A percentile compares a stretch with the other conserved stretches of the same genome.
Conservation (phyloP, 2,329 filamentous ascomycete species). For the Cytospora piceae region DNA sequence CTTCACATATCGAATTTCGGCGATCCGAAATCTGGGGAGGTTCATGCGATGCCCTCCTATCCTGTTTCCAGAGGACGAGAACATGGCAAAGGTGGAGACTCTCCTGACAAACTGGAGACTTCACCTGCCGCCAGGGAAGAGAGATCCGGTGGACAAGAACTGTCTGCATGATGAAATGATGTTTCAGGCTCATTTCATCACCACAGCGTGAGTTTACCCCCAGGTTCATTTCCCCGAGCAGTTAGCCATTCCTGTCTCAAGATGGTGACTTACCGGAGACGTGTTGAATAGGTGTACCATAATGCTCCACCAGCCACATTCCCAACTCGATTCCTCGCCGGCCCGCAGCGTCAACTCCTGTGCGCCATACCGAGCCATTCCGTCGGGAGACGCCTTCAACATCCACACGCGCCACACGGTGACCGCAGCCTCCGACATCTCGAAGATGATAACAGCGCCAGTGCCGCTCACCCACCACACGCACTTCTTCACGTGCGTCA, state of each 20-base stretch:
- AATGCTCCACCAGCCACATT: slow-evolving; percentile 78
- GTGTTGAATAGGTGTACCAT: slow-evolving; percentile 59
- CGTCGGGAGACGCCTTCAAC: slow-evolving; percentile 58
- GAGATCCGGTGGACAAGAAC: slow-evolving; percentile 68
- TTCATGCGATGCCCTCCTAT: slow-evolving; percentile 66
- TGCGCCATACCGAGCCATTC: slow-evolving; percentile 60
- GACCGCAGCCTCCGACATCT: slow-evolving; percentile 76
- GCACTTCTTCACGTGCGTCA: slow-evolving; percentile 81
- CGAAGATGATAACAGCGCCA: slow-evolving; percentile 73
- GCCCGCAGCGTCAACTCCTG: slow-evolving; percentile 66
- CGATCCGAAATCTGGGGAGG: slow-evolving; percentile 75
- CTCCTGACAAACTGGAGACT: slow-evolving; percentile 74
- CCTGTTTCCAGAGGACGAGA: slow-evolving; percentile 57
- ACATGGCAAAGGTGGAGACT: slow-evolving; percentile 54
- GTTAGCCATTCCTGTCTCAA: slow-evolving; percentile 9
- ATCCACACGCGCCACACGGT: slow-evolving; percentile 80
- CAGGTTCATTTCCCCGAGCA: too few species aligned
- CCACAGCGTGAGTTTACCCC: slow-evolving; percentile 50
- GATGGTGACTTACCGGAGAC: slow-evolving; percentile 34
- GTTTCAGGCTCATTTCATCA: slow-evolving; percentile 88
- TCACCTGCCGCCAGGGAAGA: slow-evolving; percentile 74
- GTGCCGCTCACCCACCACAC: slow-evolving; percentile 74
- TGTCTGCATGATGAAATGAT: slow-evolving; percentile 85
- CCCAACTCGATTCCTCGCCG: slow-evolving; percentile 69
- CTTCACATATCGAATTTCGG: slow-evolving; percentile 82